Evolutionary conservation across 176 grass and related monocot genomes (phyloP).

Genomic region (Triticum timopheevii): DNA sequence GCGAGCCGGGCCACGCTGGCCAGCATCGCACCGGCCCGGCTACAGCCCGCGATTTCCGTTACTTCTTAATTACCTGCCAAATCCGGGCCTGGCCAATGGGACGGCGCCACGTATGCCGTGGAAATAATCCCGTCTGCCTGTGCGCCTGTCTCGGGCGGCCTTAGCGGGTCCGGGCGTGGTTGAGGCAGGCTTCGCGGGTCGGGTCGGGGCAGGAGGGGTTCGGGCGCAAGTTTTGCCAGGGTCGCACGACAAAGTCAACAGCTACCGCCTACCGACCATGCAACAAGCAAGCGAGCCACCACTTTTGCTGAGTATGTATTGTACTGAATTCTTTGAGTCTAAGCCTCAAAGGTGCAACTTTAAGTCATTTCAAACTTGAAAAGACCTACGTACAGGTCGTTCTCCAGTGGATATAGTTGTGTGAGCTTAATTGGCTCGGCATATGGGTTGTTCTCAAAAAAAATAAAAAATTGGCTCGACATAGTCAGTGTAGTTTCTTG

Average conservation of each 20-base stretch:
- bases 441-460: too few species aligned
- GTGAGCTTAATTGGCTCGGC: too few species aligned
- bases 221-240: neutral
- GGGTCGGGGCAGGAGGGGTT: neutral
- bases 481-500: too few species aligned
- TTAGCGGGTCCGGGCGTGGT: neutral
- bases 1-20: neutral
- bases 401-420: neutral
- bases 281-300: neutral
- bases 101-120: neutral
- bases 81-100: neutral
- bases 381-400: too few species aligned
- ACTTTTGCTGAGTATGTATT: neutral
- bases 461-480: too few species aligned
- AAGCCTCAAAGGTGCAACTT: neutral
- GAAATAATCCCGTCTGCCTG: neutral
- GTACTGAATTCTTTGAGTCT: neutral
- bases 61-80: neutral
- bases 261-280: conserved; percentile 4
- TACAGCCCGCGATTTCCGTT: neutral
- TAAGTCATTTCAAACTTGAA: neutral
- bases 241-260: neutral
- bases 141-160: neutral
- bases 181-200: neutral
- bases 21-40: neutral